Base-by-base conservation (phyloP, 371 early-diverging fungal species). In the Fennellomyces sp. region DNA sequence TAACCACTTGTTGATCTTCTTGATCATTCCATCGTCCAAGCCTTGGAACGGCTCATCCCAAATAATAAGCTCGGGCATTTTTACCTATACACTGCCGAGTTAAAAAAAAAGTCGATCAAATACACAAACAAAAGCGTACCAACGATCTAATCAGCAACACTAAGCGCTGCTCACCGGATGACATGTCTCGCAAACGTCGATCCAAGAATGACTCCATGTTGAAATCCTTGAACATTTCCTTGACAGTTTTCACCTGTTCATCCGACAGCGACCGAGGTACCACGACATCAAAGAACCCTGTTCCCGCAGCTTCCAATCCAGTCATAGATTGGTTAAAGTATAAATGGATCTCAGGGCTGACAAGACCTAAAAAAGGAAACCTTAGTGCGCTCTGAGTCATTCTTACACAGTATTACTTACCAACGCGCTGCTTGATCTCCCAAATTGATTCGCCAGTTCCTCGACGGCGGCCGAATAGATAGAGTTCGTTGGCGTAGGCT, bases 41-140 rank as follows among this genome's bases (percentile, higher is more conserved):
- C 83, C 83, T 66, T 87, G 87, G 57, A 83, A 87, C 17, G 85
- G 85, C 51, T 87, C 87, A 61, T 87, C 87, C 82, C 83, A 75
- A 30, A 87, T 73, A 27, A 87, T 61, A 47, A 87, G 69, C 8
- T 65, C 60, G 0, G 82, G 82, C 68, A 61, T 66, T 54, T 80
- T 82, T 11, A 83, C 80, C 73, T 73, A 33, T n/a, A n/a, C n/a
- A n/a, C n/a, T n/a, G n/a, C n/a, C 47, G 11, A 8, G 27, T 17
- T 7, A 61, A n/a, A 53, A 47, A 12, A 23, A 29, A 12, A 41
- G n/a, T n/a, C n/a, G n/a, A n/a, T n/a, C n/a, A n/a, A n/a, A n/a
- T n/a, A n/a, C n/a, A n/a, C 27, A 2, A 19, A 17, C 33, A 6
- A 21, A 5, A 56, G 25, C 60, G 36, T 65, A 74, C 78, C 53